Conservation (phyloP, 495 filamentous ascomycete species). For the Oidiodendron maius region DNA sequence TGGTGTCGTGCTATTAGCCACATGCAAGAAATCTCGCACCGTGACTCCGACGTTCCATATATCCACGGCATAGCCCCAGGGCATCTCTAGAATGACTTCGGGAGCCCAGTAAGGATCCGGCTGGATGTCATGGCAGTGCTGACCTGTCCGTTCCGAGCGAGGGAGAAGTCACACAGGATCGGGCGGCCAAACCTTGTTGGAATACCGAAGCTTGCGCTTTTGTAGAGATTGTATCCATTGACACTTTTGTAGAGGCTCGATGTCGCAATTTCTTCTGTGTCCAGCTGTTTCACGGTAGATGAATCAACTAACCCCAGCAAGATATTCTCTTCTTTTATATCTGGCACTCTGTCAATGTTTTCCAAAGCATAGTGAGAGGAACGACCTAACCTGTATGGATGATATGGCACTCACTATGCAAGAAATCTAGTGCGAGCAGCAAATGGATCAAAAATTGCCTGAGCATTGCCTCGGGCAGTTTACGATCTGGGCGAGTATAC, state of each 20-base stretch:
- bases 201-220: constrained; percentile 8
- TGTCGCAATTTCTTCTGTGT: constrained; percentile 6
- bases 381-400: constrained; percentile 20
- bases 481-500: constrained; percentile 5
- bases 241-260: constrained; percentile 9
- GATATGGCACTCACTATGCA: constrained; percentile 18
- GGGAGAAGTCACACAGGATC: constrained; percentile 8
- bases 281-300: constrained; percentile 5
- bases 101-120: constrained; percentile 15
- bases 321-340: constrained; percentile 14
- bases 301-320: constrained; percentile 12
- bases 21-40: constrained; percentile 12
- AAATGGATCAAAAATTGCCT: constrained; percentile 13
- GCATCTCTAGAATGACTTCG: constrained; percentile 16
- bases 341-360: constrained; percentile 8
- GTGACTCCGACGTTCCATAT: constrained; percentile 19
- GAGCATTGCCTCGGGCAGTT: constrained; percentile 14
- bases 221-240: constrained; percentile 11
- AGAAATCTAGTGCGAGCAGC: constrained; percentile 19
- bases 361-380: constrained; percentile 4
- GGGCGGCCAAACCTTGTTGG: constrained; percentile 9
- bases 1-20: constrained; percentile 4
- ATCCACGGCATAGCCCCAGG: constrained; percentile 18
- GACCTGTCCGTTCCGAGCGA: constrained; percentile 6
- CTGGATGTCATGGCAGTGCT: constrained; percentile 13